These are phyloP conservation scores for Leccinum pachyderme DNA, from an alignment of 1,284 basidiomycete species.

Conservation along the genomic window DNA sequence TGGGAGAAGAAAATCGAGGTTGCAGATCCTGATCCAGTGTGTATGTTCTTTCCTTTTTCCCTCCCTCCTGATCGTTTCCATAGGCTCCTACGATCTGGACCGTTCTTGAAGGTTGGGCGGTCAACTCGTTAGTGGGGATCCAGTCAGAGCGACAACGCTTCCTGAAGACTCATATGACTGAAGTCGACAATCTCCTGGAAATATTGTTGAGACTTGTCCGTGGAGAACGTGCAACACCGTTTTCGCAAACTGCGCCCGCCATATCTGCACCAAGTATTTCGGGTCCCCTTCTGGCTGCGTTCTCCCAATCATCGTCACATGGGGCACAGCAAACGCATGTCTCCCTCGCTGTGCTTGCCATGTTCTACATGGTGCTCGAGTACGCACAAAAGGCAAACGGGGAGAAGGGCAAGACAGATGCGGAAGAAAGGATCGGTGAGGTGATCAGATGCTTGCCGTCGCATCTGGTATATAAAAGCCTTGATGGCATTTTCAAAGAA, in stretches of 20 bases:
- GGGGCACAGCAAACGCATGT: slow-evolving; percentile 90
- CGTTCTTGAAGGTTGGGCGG: slow-evolving; percentile 85
- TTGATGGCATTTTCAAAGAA: slow-evolving; percentile 92
- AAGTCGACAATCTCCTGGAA: slow-evolving; percentile 85
- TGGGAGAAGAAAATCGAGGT: slow-evolving; percentile 95
- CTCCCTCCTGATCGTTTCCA: slow-evolving; percentile 10
- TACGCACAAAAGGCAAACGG: slow-evolving; percentile 73
- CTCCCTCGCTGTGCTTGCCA: slow-evolving; percentile 85
- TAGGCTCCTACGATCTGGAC: slow-evolving; percentile 90
- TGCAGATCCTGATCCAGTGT: slow-evolving; percentile 90
- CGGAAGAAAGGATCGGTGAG: slow-evolving; percentile 80
- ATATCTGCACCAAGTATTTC: slow-evolving; percentile 59
- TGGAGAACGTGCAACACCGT: slow-evolving; percentile 77
- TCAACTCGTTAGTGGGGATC: slow-evolving; percentile 73
- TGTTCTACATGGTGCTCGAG: slow-evolving; percentile 82
- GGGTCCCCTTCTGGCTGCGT: slow-evolving; percentile 64
- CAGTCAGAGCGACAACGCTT: slow-evolving; percentile 82
- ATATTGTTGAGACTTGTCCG: slow-evolving; percentile 87
- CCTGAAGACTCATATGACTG: slow-evolving; percentile 81
- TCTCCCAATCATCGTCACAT: slow-evolving; percentile 74
- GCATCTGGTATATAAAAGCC: slow-evolving; percentile 81
- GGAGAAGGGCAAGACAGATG: slow-evolving; percentile 64
- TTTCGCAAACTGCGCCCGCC: slow-evolving; percentile 56
- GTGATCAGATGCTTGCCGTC: slow-evolving; percentile 85
- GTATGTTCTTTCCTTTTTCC: slow-evolving; percentile 35